Evolutionary conservation across 192 early-diverging fungal species (phyloP).

Genomic region (Mycoemilia scoparia): DNA sequence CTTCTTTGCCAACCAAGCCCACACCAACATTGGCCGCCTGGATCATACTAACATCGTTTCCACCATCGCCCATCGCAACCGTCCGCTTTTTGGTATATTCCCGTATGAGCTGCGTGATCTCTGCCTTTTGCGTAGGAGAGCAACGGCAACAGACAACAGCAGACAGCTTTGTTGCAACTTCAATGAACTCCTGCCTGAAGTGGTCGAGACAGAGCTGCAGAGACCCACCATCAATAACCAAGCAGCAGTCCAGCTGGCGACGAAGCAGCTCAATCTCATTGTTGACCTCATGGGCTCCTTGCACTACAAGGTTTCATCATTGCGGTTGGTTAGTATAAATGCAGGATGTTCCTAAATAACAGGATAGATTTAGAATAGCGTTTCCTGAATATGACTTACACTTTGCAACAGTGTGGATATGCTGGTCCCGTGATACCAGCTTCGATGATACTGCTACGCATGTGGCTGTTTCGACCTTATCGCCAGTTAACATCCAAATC

Average conservation of each 20-base stretch:
- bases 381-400: too few relatives aligned
- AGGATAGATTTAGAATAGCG: too few relatives aligned
- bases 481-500: slow-evolving; percentile 97
- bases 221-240: slow-evolving; percentile 88
- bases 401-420: slow-evolving; percentile 61
- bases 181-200: slow-evolving; percentile 59
- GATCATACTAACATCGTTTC: slow-evolving; percentile 97
- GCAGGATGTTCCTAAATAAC: not conserved
- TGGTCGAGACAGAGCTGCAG: slow-evolving; percentile 60
- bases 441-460: slow-evolving; percentile 88
- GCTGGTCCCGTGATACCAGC: slow-evolving; percentile 71
- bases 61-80: slow-evolving; percentile 87
- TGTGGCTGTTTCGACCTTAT: slow-evolving; percentile 94
- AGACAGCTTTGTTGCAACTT: slow-evolving; percentile 51
- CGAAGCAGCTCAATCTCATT: slow-evolving; percentile 60
- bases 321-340: too few relatives aligned
- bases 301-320: too few relatives aligned
- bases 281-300: slow-evolving; percentile 13
- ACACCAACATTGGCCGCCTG: slow-evolving; percentile 92
- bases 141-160: slow-evolving; percentile 88
- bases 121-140: slow-evolving; percentile 94
- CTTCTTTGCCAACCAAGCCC: slow-evolving; percentile 93
- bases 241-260: slow-evolving; percentile 49
- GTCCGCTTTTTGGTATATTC: slow-evolving; percentile 51
- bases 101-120: slow-evolving; percentile 67